These are phyloP conservation scores for Aphanoascus verrucosus DNA, from an alignment of 2,329 filamentous ascomycete species.

Conservation along the genomic window DNA sequence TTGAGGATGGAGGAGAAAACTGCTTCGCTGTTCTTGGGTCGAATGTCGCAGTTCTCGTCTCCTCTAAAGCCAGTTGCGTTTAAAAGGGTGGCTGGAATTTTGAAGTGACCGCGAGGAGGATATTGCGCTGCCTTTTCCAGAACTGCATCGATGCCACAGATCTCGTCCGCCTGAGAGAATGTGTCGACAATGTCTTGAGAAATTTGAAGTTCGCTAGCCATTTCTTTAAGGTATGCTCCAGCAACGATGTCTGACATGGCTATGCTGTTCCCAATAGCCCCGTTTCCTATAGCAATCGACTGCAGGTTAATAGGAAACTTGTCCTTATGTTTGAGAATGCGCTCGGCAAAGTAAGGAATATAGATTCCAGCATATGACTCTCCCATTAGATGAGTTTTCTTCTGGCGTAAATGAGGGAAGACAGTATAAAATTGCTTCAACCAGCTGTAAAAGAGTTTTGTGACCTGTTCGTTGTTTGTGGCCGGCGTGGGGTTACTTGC, in stretches of 20 bases:
- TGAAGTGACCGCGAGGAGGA: slow-evolving; percentile 22
- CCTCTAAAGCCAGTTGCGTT: slow-evolving; percentile 22
- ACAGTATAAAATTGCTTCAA: slow-evolving; percentile 23
- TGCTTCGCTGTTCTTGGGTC: slow-evolving; percentile 20
- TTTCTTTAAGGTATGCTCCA: slow-evolving; percentile 22
- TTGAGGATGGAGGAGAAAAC: slow-evolving; percentile 26
- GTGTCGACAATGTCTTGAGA: slow-evolving; percentile 22
- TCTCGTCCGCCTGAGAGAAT: slow-evolving; percentile 24
- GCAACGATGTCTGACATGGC: slow-evolving; percentile 27
- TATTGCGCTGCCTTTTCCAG: slow-evolving; percentile 22
- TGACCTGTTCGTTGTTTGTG: slow-evolving; percentile 22
- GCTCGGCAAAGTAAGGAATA: slow-evolving; percentile 29
- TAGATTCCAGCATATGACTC: slow-evolving; percentile 32
- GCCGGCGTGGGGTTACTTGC: slow-evolving; percentile 25
- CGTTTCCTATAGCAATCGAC: slow-evolving; percentile 30
- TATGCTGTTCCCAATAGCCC: slow-evolving; percentile 28
- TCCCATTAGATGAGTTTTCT: slow-evolving; percentile 27
- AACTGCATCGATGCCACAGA: slow-evolving; percentile 26
- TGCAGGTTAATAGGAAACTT: slow-evolving; percentile 24
- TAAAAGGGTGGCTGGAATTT: slow-evolving; percentile 22
- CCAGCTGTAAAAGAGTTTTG: slow-evolving; percentile 26
- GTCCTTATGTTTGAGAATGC: slow-evolving; percentile 23
- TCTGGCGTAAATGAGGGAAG: slow-evolving; percentile 26
- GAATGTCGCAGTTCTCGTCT: slow-evolving; percentile 19
- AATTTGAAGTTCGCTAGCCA: slow-evolving; percentile 21